phyloP scores from a whole-genome alignment of 2,329 filamentous ascomycete genomes.

The Onygenales sp. region DNA sequence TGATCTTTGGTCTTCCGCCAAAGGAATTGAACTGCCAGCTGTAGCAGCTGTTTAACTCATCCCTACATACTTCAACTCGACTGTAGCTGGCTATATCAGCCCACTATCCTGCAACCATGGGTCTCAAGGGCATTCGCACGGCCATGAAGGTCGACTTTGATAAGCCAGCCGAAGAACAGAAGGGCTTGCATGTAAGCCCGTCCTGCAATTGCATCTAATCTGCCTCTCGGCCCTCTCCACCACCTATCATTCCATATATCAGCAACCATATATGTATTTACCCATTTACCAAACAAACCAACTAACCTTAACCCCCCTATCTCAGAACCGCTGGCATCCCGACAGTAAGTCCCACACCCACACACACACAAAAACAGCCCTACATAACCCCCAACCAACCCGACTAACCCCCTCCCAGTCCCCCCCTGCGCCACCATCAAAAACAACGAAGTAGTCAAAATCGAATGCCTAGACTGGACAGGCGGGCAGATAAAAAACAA shows the following conservation, averaged over 20 bases:
- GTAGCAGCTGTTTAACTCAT: background rate
- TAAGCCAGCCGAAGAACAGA: constrained; percentile 60
- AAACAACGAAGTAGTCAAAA: constrained; percentile 81
- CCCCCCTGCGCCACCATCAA: constrained; percentile 64
- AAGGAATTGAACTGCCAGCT: background rate
- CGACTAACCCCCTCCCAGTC: constrained; percentile 41
- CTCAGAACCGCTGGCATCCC: constrained; percentile 87
- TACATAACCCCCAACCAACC: no score
- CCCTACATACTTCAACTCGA: background rate
- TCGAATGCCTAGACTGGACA: constrained; percentile 79
- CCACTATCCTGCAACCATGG: constrained; percentile 20
- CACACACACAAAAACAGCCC: background rate
- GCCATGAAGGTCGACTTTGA: constrained; percentile 64
- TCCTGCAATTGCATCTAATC: no score
- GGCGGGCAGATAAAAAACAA: constrained; percentile 78
- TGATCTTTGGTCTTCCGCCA: background rate
- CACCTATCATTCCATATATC: background rate
- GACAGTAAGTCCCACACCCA: constrained; percentile 53
- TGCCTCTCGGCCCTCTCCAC: no score
- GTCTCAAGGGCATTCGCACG: constrained; percentile 49
- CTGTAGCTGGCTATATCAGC: background rate
- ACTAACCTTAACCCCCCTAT: constrained; percentile 3
- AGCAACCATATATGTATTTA: constrained; percentile 7
- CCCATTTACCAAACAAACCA: background rate
- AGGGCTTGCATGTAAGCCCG: constrained; percentile 56